phyloP scores from a whole-genome alignment of 2,329 filamentous ascomycete genomes.

The Monilinia fructigena region DNA sequence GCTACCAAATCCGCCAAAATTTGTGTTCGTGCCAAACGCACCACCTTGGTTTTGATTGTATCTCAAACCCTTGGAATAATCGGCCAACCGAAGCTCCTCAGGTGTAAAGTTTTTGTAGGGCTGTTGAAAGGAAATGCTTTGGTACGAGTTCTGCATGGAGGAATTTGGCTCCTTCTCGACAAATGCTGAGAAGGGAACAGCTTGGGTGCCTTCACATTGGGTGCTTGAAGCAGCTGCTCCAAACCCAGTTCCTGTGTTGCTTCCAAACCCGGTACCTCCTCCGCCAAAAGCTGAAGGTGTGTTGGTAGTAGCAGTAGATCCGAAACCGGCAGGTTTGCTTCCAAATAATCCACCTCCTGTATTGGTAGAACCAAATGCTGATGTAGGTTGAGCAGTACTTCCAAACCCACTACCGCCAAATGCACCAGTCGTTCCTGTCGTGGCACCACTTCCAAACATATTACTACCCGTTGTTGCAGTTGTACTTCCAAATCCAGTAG shows the following conservation, averaged over 20 bases:
- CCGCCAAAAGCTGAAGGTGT: slow-evolving; percentile 36
- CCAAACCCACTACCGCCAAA: slow-evolving; percentile 32
- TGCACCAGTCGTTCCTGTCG: slow-evolving; percentile 35
- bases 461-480: slow-evolving; percentile 46
- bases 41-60: slow-evolving; percentile 82
- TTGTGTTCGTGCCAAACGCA: slow-evolving; percentile 60
- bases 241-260: slow-evolving; percentile 46
- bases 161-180: slow-evolving; percentile 70
- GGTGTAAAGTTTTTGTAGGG: slow-evolving; percentile 87
- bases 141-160: slow-evolving; percentile 64
- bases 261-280: slow-evolving; percentile 41
- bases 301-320: slow-evolving; percentile 39
- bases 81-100: slow-evolving; percentile 78
- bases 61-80: slow-evolving; percentile 84
- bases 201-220: slow-evolving; percentile 67
- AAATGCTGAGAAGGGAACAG: slow-evolving; percentile 65
- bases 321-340: slow-evolving; percentile 37
- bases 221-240: slow-evolving; percentile 47
- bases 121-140: slow-evolving; percentile 76
- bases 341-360: slow-evolving; percentile 38
- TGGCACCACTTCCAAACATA: slow-evolving; percentile 50
- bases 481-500: slow-evolving; percentile 47
- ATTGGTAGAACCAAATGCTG: slow-evolving; percentile 34
- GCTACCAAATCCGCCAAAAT: slow-evolving; percentile 43
- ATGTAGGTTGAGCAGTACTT: slow-evolving; percentile 24